phyloP scores from a whole-genome alignment of 2,329 filamentous ascomycete species.

The Aspergillus neotritici region DNA sequence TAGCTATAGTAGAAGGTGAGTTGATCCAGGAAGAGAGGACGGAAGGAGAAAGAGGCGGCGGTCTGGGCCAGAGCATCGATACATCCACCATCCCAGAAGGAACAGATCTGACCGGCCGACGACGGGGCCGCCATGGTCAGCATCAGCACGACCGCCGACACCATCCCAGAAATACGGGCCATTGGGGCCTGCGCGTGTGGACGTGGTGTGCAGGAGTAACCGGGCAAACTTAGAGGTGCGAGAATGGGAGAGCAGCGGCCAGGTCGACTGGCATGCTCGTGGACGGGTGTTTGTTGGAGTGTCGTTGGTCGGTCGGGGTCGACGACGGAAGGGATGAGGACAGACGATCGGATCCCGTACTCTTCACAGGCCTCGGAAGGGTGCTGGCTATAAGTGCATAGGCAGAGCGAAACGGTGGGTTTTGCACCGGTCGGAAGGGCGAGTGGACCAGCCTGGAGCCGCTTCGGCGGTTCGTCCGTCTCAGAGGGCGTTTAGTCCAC shows the following conservation, averaged over 20 bases:
- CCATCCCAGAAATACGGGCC: constrained; percentile 11
- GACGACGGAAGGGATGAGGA: not conserved
- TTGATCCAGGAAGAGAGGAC: constrained; percentile 29
- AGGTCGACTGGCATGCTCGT: constrained; percentile 24
- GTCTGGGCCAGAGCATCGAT: constrained; percentile 36
- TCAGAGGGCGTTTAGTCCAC: too few relatives aligned
- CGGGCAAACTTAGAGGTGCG: constrained; percentile 19
- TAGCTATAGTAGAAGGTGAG: constrained; percentile 33
- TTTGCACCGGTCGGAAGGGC: too few relatives aligned
- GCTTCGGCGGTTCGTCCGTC: too few relatives aligned
- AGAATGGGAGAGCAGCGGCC: constrained; percentile 13
- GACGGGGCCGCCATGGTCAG: constrained; percentile 16
- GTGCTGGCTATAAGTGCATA: too few relatives aligned
- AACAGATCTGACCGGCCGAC: constrained; percentile 28
- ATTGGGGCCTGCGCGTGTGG: constrained; percentile 12
- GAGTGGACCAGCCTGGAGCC: too few relatives aligned
- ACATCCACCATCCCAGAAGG: constrained; percentile 31
- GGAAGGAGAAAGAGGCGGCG: constrained; percentile 28
- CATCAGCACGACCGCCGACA: constrained; percentile 14
- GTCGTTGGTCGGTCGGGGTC: constrained; percentile 5
- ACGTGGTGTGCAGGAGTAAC: constrained; percentile 16
- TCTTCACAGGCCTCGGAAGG: too few relatives aligned
- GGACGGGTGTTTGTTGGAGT: constrained; percentile 6
- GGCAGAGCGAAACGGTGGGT: too few relatives aligned
- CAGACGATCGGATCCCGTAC: too few relatives aligned